A percentile compares a stretch with the other conserved stretches of the same genome.
These are phyloP conservation scores for Hygrocybe punicea DNA, from an alignment of 768 basidiomycete genomes.

Conservation along the genomic window DNA sequence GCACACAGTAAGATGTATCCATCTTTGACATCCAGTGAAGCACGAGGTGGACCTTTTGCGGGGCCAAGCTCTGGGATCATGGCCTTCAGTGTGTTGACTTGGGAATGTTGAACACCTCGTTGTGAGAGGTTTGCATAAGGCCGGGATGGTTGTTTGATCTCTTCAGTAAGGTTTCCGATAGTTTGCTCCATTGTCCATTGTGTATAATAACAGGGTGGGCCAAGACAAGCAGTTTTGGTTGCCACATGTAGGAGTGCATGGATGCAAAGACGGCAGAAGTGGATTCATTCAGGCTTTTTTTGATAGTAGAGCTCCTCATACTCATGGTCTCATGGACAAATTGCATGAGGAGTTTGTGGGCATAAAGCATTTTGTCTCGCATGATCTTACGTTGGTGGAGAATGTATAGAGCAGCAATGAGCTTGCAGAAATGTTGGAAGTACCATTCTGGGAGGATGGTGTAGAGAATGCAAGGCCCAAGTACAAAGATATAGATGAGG, in stretches of 20 bases:
- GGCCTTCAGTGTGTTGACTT: slow-evolving; percentile 1
- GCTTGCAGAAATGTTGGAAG: slow-evolving; percentile 8
- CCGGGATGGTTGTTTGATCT: slow-evolving; percentile 8
- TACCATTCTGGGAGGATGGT: slow-evolving; percentile 3
- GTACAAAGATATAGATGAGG: slow-evolving; percentile 31
- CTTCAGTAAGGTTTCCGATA: slow-evolving; percentile 5
- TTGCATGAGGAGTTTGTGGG: background rate
- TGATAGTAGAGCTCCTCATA: slow-evolving; percentile 9
- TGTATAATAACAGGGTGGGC: too few species aligned
- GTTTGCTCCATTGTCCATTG: slow-evolving; percentile 8
- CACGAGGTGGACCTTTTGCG: slow-evolving; percentile 9
- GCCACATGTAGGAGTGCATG: slow-evolving; percentile 5
- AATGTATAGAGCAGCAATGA: slow-evolving; percentile 3
- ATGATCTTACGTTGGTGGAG: background rate
- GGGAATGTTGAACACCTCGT: slow-evolving; percentile 1
- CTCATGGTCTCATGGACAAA: slow-evolving; percentile 9
- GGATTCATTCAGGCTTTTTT: background rate
- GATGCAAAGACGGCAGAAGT: slow-evolving; percentile 7
- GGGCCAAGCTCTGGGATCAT: slow-evolving; percentile 5
- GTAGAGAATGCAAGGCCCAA: background rate
- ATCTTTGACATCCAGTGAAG: background rate
- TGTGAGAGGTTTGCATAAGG: slow-evolving; percentile 7
- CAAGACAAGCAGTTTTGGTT: slow-evolving; percentile 1
- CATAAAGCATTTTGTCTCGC: background rate
- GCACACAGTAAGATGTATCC: slow-evolving; percentile 7